Evolutionary conservation across 2,329 filamentous ascomycete species (phyloP), one percentile per base, ranked within the genome.

Genomic region (Penicillium hordei): DNA sequence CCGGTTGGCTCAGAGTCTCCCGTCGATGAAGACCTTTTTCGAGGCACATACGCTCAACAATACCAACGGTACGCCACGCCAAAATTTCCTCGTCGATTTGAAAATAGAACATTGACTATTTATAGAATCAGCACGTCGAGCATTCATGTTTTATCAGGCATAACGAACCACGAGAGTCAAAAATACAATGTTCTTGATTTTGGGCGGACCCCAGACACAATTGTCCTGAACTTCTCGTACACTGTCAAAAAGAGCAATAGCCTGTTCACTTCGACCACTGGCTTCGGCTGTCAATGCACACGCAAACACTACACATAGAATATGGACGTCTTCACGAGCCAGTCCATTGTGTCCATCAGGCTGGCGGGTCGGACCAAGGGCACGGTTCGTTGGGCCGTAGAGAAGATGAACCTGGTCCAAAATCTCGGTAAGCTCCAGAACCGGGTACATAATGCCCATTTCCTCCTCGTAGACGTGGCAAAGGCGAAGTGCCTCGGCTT

Each of bases 11-110:
- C 55, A 95, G 82, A 0, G 88, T 90, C 58, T 91, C 87, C 55
- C 85, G 83, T 31, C 90, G 84, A 74, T 96, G 91, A n/a, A 96
- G 82, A 3, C 92, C 92, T 55, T 93, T 80, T 70, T 92, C 89
- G 25, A 91, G 76, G 60, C 90, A 94, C 71, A 93, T 82, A 19
- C 92, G 84, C 17, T 89, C 85, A 1, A 92, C 90, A 61, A 94
- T 85, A 2, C 93, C 93, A 71, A 95, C 92, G n/a, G 93, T 85
- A 13, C 93, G 86, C 91, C 93, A 97, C 0, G 91, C 89, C 12
- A 93, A 81, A 0, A 88, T 83, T 73, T 97, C 93, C 64, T 96
- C 90, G 64, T 93, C 92, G 49, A 86, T 86, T 48, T 96, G 85
- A 69, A 95, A 97, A 61, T 93, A 85, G 71, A 92, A 96, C 58